Conservation (phyloP, 2,329 filamentous ascomycete species). For the Penicillium janthinellum region DNA sequence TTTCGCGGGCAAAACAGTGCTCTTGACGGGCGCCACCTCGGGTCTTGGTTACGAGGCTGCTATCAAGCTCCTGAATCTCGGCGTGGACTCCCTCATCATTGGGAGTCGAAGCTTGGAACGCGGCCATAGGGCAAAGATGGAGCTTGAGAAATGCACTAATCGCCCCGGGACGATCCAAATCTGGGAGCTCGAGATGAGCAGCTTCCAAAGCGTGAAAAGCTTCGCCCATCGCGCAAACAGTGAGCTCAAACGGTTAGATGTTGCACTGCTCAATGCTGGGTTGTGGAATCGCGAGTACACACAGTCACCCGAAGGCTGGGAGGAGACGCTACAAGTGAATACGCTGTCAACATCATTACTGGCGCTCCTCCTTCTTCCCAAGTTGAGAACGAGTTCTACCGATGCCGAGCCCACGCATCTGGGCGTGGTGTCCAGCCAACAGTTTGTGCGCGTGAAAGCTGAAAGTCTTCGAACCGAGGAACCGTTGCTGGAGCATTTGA, state of each 20-base stretch:
- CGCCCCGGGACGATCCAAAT: conserved; percentile 43
- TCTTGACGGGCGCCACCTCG: conserved; percentile 55
- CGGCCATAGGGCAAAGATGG: conserved; percentile 45
- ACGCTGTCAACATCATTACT: conserved; percentile 59
- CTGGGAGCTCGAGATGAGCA: conserved; percentile 51
- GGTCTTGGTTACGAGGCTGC: conserved; percentile 56
- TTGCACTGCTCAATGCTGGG: conserved; percentile 52
- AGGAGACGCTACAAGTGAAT: conserved; percentile 60
- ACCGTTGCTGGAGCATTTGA: conserved; percentile 40
- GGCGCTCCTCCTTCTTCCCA: conserved; percentile 54
- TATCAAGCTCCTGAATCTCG: conserved; percentile 49
- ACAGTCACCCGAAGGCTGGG: conserved; percentile 49
- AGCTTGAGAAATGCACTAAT: conserved; percentile 39
- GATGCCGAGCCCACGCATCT: conserved; percentile 41
- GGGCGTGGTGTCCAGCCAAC: conserved; percentile 49
- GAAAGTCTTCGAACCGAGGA: conserved; percentile 34
- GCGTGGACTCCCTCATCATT: conserved; percentile 49
- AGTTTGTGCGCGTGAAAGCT: conserved; percentile 37
- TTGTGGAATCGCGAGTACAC: conserved; percentile 42
- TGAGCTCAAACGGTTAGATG: conserved; percentile 45
- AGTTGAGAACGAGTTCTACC: conserved; percentile 42
- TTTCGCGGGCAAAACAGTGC: conserved; percentile 50
- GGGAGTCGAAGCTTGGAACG: conserved; percentile 48
- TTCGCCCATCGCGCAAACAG: conserved; percentile 45
- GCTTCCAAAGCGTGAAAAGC: conserved; percentile 47